Conservation (phyloP, 768 basidiomycete genomes). For the Suillus subalutaceus region DNA sequence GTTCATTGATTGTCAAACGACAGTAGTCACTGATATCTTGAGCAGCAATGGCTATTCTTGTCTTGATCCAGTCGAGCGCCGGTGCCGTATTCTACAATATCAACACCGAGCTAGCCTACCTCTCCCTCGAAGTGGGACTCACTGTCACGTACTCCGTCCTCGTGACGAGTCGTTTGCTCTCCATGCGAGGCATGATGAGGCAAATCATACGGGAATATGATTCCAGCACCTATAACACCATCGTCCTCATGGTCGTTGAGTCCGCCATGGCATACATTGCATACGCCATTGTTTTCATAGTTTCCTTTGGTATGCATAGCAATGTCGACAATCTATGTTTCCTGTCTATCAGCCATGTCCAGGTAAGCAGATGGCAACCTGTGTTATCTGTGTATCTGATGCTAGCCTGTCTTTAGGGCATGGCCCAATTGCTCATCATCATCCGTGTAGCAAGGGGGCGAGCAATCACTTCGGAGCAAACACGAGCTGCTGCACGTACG, state of each 20-base stretch:
- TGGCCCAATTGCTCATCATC: constrained; percentile 39
- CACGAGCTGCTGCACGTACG: neutral
- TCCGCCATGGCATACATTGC: constrained; percentile 35
- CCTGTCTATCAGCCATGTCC: constrained; percentile 34
- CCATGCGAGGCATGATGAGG: constrained; percentile 20
- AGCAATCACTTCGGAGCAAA: constrained; percentile 17
- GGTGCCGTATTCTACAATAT: constrained; percentile 28
- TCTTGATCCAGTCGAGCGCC: constrained; percentile 18
- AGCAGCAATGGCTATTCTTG: constrained; percentile 20
- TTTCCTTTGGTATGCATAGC: constrained; percentile 30
- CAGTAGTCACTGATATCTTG: neutral
- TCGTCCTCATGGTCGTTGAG: constrained; percentile 39
- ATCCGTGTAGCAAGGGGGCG: constrained; percentile 36
- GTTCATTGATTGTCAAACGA: neutral
- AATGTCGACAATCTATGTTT: constrained; percentile 36
- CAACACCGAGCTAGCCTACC: constrained; percentile 30
- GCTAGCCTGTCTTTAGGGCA: constrained; percentile 24
- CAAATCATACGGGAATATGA: constrained; percentile 21
- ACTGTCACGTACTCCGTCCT: constrained; percentile 35
- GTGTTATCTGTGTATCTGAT: neutral
- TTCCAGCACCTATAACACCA: constrained; percentile 26
- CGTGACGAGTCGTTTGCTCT: constrained; percentile 32
- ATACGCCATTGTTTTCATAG: constrained; percentile 34
- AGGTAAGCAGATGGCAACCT: constrained; percentile 22
- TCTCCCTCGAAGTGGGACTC: constrained; percentile 33